These are phyloP conservation scores for Microsporum canis DNA, from an alignment of 2,329 filamentous ascomycete genomes.

Conservation along the genomic window DNA sequence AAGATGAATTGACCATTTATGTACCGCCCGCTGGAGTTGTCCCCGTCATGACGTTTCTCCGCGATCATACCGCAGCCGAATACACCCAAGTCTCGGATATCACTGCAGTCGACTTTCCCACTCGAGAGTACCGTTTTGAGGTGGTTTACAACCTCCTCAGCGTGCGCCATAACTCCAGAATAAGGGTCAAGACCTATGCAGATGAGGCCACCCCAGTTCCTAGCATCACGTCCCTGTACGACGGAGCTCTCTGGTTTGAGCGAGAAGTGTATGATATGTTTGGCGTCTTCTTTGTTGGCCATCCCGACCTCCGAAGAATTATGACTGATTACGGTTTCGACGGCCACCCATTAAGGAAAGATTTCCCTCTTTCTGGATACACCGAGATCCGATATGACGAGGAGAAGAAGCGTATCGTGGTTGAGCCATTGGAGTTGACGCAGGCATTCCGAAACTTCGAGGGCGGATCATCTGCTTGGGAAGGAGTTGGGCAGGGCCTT, in stretches of 20 bases:
- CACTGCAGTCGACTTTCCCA: slow-evolving; percentile 91
- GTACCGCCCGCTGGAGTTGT: slow-evolving; percentile 80
- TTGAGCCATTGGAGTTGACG: slow-evolving; percentile 92
- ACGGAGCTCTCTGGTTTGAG: slow-evolving; percentile 98
- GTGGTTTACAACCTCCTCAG: slow-evolving; percentile 95
- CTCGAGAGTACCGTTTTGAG: slow-evolving; percentile 90
- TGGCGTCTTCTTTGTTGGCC: slow-evolving; percentile 89
- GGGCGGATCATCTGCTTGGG: slow-evolving; percentile 63
- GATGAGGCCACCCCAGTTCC: slow-evolving; percentile 92
- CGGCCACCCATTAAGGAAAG: slow-evolving; percentile 91
- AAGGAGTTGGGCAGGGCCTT: slow-evolving; percentile 59
- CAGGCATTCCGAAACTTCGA: slow-evolving; percentile 99
- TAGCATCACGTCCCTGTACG: slow-evolving; percentile 72
- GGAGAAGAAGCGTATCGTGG: slow-evolving; percentile 99
- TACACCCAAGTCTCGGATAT: slow-evolving; percentile 89
- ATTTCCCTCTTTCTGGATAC: slow-evolving; percentile 95
- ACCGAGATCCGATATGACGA: slow-evolving; percentile 97
- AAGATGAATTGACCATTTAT: slow-evolving; percentile 93
- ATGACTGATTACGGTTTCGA: slow-evolving; percentile 99
- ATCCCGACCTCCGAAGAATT: slow-evolving; percentile 91
- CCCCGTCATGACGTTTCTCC: slow-evolving; percentile 87
- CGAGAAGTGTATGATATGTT: slow-evolving; percentile 96
- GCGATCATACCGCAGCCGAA: slow-evolving; percentile 94
- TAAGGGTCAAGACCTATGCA: slow-evolving; percentile 97
- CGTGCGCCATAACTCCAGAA: slow-evolving; percentile 89